Conservation (phyloP, 179 eudicot species). For the Silene vulgaris region DNA sequence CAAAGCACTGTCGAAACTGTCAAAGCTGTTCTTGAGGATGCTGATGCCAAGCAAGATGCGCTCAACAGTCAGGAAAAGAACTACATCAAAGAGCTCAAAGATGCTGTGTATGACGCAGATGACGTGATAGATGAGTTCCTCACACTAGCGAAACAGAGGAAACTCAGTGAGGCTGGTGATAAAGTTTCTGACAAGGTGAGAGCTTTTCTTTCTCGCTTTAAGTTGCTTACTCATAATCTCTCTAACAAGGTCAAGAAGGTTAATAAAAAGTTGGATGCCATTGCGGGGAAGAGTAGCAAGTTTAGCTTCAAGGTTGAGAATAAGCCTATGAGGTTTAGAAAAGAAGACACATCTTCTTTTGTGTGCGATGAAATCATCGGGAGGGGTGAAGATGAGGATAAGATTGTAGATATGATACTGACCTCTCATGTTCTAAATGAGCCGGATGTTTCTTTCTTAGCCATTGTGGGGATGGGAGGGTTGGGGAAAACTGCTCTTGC, state of each 20-base stretch:
- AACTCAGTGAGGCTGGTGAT: not conserved
- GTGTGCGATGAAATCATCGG: not conserved
- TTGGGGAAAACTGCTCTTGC: constrained; percentile 36
- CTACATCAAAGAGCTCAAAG: constrained; percentile 21
- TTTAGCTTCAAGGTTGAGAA: not conserved
- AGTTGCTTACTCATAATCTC: not conserved
- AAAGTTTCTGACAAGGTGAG: constrained; percentile 17
- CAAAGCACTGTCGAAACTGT: not conserved
- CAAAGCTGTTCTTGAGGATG: constrained; percentile 7
- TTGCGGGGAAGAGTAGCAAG: not conserved
- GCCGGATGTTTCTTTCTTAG: constrained; percentile 2
- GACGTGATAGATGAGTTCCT: constrained; percentile 27
- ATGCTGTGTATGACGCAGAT: constrained; percentile 17
- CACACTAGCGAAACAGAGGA: constrained; percentile 8
- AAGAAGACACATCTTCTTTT: not conserved
- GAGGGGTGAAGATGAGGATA: constrained; percentile 25
- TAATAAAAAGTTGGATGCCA: not conserved
- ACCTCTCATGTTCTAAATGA: not conserved
- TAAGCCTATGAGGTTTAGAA: not conserved
- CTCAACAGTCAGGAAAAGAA: not conserved
- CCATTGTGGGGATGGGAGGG: constrained; percentile 29
- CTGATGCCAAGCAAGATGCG: constrained; percentile 16
- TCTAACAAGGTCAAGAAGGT: constrained; percentile 13
- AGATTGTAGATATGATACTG: not conserved
- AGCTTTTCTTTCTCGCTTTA: constrained; percentile 22